Evolutionary conservation across 495 filamentous ascomycete species (phyloP).

Genomic region (Podospora pseudopauciseta): DNA sequence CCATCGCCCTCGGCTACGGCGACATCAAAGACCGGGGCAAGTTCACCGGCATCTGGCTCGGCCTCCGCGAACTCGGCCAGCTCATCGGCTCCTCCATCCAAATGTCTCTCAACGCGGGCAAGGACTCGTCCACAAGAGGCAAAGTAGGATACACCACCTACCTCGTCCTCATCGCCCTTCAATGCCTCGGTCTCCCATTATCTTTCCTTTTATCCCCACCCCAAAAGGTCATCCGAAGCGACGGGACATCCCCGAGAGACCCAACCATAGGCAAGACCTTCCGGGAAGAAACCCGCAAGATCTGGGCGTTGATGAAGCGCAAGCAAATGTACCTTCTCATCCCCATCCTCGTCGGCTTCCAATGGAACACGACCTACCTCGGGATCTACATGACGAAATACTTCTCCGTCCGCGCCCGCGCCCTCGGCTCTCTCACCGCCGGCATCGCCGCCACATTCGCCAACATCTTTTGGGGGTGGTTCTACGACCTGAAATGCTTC

Average conservation of each 20-base stretch:
- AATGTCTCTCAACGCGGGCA: slow-evolving; percentile 49
- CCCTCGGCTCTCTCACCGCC: slow-evolving; percentile 47
- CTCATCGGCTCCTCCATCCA: slow-evolving; percentile 56
- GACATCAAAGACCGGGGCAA: slow-evolving; percentile 52
- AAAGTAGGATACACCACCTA: slow-evolving; percentile 56
- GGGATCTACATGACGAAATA: slow-evolving; percentile 60
- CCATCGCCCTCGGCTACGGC: slow-evolving; percentile 56
- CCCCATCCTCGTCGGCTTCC: slow-evolving; percentile 52
- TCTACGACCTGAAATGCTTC: slow-evolving; percentile 42
- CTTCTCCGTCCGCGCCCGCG: slow-evolving; percentile 54
- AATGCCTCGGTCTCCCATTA: slow-evolving; percentile 51
- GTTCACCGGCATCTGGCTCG: slow-evolving; percentile 57
- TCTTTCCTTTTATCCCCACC: slow-evolving; percentile 51
- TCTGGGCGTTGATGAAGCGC: slow-evolving; percentile 44
- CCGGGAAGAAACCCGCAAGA: slow-evolving; percentile 43
- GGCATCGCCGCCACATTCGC: slow-evolving; percentile 47
- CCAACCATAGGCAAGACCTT: slow-evolving; percentile 43
- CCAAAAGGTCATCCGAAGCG: slow-evolving; percentile 50
- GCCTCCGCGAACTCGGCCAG: slow-evolving; percentile 54
- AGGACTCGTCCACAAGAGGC: slow-evolving; percentile 37
- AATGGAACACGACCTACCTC: slow-evolving; percentile 54
- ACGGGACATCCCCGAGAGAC: slow-evolving; percentile 43
- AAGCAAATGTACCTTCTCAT: slow-evolving; percentile 52
- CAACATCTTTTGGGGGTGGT: slow-evolving; percentile 47
- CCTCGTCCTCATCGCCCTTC: slow-evolving; percentile 51